These are phyloP conservation scores for Vaccinium myrtillus DNA, from an alignment of 148 eudicot genomes.

Conservation along the genomic window DNA sequence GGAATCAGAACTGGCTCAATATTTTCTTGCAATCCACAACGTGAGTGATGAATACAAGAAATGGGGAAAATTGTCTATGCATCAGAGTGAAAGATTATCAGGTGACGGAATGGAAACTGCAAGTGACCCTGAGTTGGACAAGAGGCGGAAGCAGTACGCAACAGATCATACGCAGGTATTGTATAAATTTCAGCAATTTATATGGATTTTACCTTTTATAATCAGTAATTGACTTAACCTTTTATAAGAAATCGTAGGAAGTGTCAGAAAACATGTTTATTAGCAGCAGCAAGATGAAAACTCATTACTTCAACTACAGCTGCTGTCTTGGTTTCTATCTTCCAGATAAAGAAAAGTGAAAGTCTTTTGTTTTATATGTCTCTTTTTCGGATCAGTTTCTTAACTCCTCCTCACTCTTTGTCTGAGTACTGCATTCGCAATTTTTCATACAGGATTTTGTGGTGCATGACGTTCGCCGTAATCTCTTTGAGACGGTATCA, in stretches of 20 bases:
- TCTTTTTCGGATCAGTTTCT: background rate
- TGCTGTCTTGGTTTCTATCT: background rate
- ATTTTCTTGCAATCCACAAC: slow-evolving; percentile 7
- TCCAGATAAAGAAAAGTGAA: background rate
- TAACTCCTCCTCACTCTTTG: background rate
- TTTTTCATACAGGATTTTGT: slow-evolving; percentile 50
- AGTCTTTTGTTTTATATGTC: background rate
- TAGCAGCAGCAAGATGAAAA: no score
- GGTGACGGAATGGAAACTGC: background rate
- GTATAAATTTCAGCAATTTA: background rate
- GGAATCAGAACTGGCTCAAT: slow-evolving; percentile 4
- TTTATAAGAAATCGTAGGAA: no score
- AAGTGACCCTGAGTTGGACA: background rate
- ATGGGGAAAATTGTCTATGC: background rate
- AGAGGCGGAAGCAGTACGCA: background rate
- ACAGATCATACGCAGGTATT: slow-evolving; percentile 77
- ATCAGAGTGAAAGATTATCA: background rate
- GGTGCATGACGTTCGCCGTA: slow-evolving; percentile 53
- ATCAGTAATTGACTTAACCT: no score
- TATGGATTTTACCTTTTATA: background rate
- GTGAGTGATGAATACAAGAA: background rate
- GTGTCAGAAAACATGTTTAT: no score
- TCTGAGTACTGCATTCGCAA: background rate
- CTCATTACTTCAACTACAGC: background rate
- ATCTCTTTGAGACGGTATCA: slow-evolving; percentile 45